Evolutionary conservation across 2,329 filamentous ascomycete species (phyloP).

Genomic region (Nemania bipapillata): DNA sequence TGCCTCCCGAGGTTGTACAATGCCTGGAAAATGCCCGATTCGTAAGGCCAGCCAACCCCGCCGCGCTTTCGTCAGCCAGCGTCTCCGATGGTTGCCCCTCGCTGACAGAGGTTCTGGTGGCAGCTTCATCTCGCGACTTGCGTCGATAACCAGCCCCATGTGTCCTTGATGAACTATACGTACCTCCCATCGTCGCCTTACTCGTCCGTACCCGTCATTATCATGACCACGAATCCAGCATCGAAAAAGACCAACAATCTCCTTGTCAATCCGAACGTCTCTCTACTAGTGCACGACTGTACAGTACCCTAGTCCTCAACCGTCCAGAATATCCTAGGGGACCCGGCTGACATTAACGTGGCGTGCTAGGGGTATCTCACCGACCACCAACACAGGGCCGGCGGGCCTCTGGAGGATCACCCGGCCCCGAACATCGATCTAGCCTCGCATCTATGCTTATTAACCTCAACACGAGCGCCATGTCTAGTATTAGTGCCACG

Average conservation of each 20-base stretch:
- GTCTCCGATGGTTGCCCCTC: conserved; percentile 15
- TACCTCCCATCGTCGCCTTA: conserved; percentile 85
- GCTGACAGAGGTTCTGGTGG: conserved; percentile 27
- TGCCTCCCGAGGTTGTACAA: conserved; percentile 86
- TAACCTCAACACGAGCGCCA: conserved; percentile 88
- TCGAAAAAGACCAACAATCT: conserved; percentile 86
- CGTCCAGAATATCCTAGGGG: background rate
- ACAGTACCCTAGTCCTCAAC: conserved; percentile 38
- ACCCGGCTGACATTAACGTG: conserved; percentile 19
- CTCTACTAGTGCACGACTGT: conserved; percentile 95
- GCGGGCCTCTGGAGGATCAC: conserved; percentile 69
- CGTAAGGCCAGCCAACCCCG: conserved; percentile 65
- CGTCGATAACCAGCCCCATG: conserved; percentile 82
- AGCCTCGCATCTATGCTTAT: conserved; percentile 84
- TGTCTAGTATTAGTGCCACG: conserved; percentile 89
- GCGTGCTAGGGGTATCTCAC: conserved; percentile 78
- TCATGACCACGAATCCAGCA: conserved; percentile 88
- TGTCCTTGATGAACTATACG: conserved; percentile 99
- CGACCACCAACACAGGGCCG: conserved; percentile 79
- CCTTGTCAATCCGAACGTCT: conserved; percentile 84
- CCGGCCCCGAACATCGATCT: conserved; percentile 72
- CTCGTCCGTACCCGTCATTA: conserved; percentile 79
- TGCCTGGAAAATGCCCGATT: conserved; percentile 96
- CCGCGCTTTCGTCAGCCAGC: conserved; percentile 22
- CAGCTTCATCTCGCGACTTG: conserved; percentile 96